Conservation (phyloP, 352 stramenopile genomes). For the Pythium diclinum region DNA sequence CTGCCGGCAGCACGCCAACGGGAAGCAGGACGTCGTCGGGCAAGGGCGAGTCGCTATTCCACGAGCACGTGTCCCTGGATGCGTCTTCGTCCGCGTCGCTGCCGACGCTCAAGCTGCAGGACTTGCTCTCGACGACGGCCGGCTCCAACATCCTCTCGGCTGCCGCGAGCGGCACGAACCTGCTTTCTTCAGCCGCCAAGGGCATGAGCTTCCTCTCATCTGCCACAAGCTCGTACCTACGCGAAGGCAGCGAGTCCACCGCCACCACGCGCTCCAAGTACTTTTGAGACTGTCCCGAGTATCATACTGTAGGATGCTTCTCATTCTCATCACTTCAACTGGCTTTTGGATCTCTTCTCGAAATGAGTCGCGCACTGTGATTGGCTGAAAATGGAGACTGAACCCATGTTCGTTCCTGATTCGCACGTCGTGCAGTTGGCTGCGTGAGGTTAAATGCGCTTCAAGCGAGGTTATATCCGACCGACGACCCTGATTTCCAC, state of each 20-base stretch:
- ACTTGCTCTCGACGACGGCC: conserved; percentile 35
- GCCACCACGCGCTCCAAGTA: conserved; percentile 37
- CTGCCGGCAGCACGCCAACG: conserved; percentile 11
- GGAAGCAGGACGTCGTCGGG: neutral
- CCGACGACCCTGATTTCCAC: conserved; percentile 20
- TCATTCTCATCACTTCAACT: conserved; percentile 27
- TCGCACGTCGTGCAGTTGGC: conserved; percentile 2
- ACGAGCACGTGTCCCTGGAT: conserved; percentile 13
- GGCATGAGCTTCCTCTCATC: conserved; percentile 82
- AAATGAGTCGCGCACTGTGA: conserved; percentile 12
- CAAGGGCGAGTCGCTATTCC: conserved; percentile 25
- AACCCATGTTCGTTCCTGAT: conserved; percentile 23
- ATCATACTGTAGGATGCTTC: neutral
- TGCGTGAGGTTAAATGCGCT: conserved; percentile 26
- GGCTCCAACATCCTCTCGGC: conserved; percentile 58
- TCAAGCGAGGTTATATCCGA: conserved; percentile 20
- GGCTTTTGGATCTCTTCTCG: conserved; percentile 9
- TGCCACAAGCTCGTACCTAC: conserved; percentile 65
- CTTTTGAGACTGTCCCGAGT: conserved; percentile 43
- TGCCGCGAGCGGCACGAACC: conserved; percentile 56
- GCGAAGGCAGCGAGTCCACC: conserved; percentile 22
- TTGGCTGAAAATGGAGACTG: conserved; percentile 19
- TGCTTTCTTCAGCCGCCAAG: conserved; percentile 72
- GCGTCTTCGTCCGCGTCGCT: conserved; percentile 17
- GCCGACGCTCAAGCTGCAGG: conserved; percentile 43